Base-by-base conservation (phyloP, 2,329 filamentous ascomycete genomes). In the Whalleya microplaca region DNA sequence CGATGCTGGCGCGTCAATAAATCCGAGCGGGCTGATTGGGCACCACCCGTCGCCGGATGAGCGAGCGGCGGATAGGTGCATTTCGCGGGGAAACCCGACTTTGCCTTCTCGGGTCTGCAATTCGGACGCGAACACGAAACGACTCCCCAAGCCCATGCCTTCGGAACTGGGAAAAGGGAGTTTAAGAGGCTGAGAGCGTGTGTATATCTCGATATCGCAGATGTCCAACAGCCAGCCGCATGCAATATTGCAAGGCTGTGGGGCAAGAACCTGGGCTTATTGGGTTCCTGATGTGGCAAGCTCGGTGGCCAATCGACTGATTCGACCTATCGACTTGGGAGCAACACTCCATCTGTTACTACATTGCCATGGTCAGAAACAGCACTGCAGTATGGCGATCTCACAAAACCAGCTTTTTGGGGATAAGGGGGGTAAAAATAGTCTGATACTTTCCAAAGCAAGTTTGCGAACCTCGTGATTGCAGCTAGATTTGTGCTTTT, bases 391-490 rank as follows among this genome's bases (percentile, higher is more conserved):
- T 40, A 7, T 51, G 54, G 54, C 54, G 55, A 62, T 62, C 60
- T 56, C 50, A 54, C 58, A 52, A 52, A 60, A 47, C 52, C 14
- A 50, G 29, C 27, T 27, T 32, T 49, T 47, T 49, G 45, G 21
- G 52, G 48, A 56, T 56, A 63, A 61, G 60, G 58, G 55, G 58
- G 58, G 58, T 55, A 27, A 48, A 52, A 23, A 52, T 51, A 37
- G 3, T 27, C 23, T 27, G 23, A 14, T 48, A 45, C 50, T 50
- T 48, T 21, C 23, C 46, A 63, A 63, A 63, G 57, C 60, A 61
- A 53, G 60, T 61, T 61, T 58, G 45, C 23, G 2, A 63, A 41
- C 60, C 60, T 55, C 58, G 60, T 21, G 45, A 41, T 53, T 61
- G 50, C 55, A 56, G 53, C 40, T 45, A 21, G 43, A 45, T 50